Evolutionary conservation across 768 basidiomycete species (phyloP).

Genomic region (Cantharellus cinnabarinus): DNA sequence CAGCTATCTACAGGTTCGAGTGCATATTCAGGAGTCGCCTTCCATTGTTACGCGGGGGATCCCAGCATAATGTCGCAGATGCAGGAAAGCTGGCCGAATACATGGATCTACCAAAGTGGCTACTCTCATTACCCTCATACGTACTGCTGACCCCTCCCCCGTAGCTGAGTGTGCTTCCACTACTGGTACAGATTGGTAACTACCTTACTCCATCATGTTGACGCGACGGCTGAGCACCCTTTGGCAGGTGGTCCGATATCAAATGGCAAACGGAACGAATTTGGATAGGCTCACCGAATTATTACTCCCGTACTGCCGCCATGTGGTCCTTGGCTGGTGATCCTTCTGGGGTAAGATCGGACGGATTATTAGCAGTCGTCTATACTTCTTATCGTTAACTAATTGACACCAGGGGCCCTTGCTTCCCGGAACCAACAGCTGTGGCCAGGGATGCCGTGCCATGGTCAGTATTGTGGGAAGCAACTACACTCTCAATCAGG

Average conservation of each 20-base stretch:
- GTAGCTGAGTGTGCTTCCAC: neutral
- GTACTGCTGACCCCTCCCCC: neutral
- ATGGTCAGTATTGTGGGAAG: slow-evolving; percentile 46
- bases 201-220: slow-evolving; percentile 31
- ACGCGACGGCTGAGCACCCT: slow-evolving; percentile 29
- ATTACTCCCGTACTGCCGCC: slow-evolving; percentile 23
- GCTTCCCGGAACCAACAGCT: slow-evolving; percentile 14
- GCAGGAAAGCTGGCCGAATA: slow-evolving; percentile 18
- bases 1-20: slow-evolving; percentile 8
- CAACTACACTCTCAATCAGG: slow-evolving; percentile 50
- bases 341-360: slow-evolving; percentile 21
- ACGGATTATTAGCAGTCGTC: neutral
- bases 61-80: slow-evolving; percentile 27
- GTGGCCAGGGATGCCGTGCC: slow-evolving; percentile 41
- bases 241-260: slow-evolving; percentile 62
- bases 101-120: neutral
- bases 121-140: neutral
- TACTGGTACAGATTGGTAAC: slow-evolving; percentile 1
- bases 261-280: slow-evolving; percentile 61
- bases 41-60: slow-evolving; percentile 50
- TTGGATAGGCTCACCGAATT: slow-evolving; percentile 17
- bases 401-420: slow-evolving; percentile 4
- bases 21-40: slow-evolving; percentile 32
- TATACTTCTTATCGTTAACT: neutral
- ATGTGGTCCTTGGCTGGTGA: slow-evolving; percentile 66